phyloP scores from a whole-genome alignment of 345 rosid species.

The Brassica rapa region DNA sequence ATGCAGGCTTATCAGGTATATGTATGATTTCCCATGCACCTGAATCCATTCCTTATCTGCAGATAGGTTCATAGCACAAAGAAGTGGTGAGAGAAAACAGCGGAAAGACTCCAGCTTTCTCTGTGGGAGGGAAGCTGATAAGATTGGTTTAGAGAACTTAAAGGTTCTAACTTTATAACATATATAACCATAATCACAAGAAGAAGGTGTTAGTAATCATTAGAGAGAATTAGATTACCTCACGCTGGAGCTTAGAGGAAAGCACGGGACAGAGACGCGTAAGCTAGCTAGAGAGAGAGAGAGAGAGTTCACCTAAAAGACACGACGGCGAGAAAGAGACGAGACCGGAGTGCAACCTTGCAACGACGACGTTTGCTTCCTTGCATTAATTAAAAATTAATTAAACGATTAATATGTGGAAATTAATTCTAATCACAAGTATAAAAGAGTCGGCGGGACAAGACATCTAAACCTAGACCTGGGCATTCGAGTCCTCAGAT shows the following conservation, averaged over 20 bases:
- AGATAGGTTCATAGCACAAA: slow-evolving; percentile 6
- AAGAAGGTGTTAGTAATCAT: not conserved
- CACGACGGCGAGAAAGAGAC: not conserved
- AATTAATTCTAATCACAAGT: not conserved
- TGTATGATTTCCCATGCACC: slow-evolving; percentile 47
- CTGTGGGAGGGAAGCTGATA: not conserved
- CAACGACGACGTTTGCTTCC: not conserved
- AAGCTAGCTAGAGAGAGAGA: not conserved
- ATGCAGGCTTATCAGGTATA: slow-evolving; percentile 58
- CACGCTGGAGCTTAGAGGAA: slow-evolving; percentile 1
- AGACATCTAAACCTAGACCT: not conserved
- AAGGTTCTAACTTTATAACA: not conserved
- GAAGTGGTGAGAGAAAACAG: not conserved
- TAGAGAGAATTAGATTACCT: slow-evolving; percentile 19
- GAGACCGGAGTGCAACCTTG: not conserved
- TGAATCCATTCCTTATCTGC: slow-evolving; percentile 29
- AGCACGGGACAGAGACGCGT: slow-evolving; percentile 1
- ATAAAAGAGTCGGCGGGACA: too few relatives aligned
- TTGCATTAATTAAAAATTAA: too few relatives aligned
- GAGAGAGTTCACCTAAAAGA: not conserved
- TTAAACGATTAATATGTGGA: not conserved
- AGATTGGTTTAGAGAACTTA: not conserved
- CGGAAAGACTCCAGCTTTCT: not conserved
- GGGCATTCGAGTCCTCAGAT: too few relatives aligned
- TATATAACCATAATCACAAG: not conserved